Evolutionary conservation across 2,329 filamentous ascomycete genomes (phyloP), one percentile per base, ranked within the genome.

Genomic region (Neocatenulostroma microsporum): DNA sequence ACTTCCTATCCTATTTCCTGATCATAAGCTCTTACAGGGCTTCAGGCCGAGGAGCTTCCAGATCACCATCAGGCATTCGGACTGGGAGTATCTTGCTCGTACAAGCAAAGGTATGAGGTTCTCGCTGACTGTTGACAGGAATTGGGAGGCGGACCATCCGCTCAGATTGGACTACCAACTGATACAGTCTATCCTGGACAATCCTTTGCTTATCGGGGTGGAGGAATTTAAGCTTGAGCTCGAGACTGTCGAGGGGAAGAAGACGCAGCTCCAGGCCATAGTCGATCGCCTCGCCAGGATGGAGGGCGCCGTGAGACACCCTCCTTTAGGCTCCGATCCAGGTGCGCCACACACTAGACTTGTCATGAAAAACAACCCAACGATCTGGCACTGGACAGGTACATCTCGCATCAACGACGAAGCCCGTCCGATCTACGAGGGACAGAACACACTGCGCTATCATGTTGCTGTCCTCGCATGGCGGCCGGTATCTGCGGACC

Each of bases 191-290:
- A 13, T 47, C 18, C 45, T 51, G n/a, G 30, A 48, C 30, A 42
- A 34, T 14, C 40, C 42, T 0, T 61, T 56, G 3, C 54, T 70
- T n/a, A 46, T 50, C 2, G 44, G 41, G 15, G 37, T 46, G 6
- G 27, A 51, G 11, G 30, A 34, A 3, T 36, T 54, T 8, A 33
- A 36, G 7, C 39, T 53, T 6, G 58, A 64, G 30, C 46, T 75
- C 2, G 72, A 75, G 51, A 68, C 64, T 2, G 38, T 73, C 5
- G 58, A 64, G 33, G 55, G 66, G 9, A 69, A 70, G 41, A 63
- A 61, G 36, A 47, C 42, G 0, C 67, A 73, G 45, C 50, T 74
- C 3, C 55, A 70, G 27, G 46, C 49, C 5, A 66, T 74, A 12
- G 62, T 64, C 4, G 44, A 55, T 11, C 42, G 42, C 2, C 33